These are phyloP conservation scores for Lophiotrema nucula DNA, from an alignment of 495 filamentous ascomycete genomes.

Conservation along the genomic window DNA sequence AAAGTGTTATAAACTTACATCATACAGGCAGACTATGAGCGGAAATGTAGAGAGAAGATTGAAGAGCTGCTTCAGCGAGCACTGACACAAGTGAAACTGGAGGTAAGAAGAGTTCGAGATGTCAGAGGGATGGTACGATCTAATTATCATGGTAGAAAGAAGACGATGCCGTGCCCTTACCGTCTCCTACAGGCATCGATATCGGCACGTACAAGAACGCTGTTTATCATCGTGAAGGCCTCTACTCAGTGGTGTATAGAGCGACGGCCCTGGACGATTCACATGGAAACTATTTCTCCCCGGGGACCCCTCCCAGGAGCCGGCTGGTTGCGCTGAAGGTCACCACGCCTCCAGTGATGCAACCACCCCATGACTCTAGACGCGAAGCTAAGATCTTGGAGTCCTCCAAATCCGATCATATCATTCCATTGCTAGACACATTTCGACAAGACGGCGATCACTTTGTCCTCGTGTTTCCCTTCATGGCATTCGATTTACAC, in stretches of 20 bases:
- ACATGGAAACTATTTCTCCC: background rate
- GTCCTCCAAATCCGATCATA: constrained; percentile 47
- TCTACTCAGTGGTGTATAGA: constrained; percentile 82
- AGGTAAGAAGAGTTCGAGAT: no score
- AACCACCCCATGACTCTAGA: constrained; percentile 74
- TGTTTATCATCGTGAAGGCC: constrained; percentile 66
- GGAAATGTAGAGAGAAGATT: constrained; percentile 41
- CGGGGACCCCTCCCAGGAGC: constrained; percentile 27
- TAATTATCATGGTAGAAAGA: no score
- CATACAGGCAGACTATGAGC: constrained; percentile 53
- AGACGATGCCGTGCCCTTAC: constrained; percentile 13
- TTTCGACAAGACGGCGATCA: constrained; percentile 69
- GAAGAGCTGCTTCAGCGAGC: background rate
- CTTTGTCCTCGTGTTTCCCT: constrained; percentile 81
- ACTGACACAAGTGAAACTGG: background rate
- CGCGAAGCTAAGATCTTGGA: constrained; percentile 74
- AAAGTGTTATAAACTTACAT: no score
- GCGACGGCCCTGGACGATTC: constrained; percentile 36
- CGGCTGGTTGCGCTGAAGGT: constrained; percentile 76
- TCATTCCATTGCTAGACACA: constrained; percentile 67
- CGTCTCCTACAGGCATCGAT: constrained; percentile 44
- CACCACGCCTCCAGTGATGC: constrained; percentile 68
- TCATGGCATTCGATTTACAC: constrained; percentile 68
- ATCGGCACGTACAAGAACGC: constrained; percentile 74
- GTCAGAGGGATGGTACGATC: no score